Conservation (phyloP, 148 eudicot genomes). For the Nyssa sinensis region DNA sequence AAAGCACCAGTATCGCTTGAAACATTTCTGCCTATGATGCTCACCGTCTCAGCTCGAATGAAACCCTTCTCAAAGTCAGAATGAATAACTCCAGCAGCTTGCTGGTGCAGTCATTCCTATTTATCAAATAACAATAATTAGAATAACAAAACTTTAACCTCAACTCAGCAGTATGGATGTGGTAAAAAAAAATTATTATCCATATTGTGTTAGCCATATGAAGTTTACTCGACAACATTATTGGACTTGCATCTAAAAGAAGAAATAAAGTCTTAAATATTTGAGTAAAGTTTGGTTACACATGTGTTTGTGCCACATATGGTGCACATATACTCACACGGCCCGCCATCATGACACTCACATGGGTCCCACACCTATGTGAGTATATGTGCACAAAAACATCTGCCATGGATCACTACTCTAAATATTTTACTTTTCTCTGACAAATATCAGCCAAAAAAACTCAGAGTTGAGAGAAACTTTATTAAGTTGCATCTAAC, state of each 20-base stretch:
- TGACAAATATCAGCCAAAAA: not conserved
- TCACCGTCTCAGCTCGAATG: slow-evolving; percentile 98
- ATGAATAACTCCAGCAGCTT: slow-evolving; percentile 99
- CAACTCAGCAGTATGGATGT: slow-evolving; percentile 2
- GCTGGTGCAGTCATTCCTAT: slow-evolving; percentile 99
- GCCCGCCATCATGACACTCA: too few species aligned
- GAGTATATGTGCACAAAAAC: too few species aligned
- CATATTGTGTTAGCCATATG: not conserved
- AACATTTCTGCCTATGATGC: slow-evolving; percentile 14
- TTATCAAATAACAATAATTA: slow-evolving; percentile 7
- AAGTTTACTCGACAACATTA: not conserved
- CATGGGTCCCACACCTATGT: too few species aligned
- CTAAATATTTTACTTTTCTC: too few species aligned
- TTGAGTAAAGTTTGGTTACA: too few species aligned
- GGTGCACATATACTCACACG: too few species aligned
- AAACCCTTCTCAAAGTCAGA: slow-evolving; percentile 99
- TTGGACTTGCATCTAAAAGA: not conserved
- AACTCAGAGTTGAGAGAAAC: not conserved
- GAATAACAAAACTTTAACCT: not conserved
- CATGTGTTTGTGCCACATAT: too few species aligned
- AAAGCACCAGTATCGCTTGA: not conserved
- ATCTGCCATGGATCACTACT: too few species aligned
- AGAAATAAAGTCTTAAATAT: not conserved
- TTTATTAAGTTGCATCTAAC: slow-evolving; percentile 8
- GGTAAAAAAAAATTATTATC: not conserved